Evolutionary conservation across 176 grass and related monocot species (phyloP), one percentile per base, ranked within the genome.

Genomic region (Chrysopogon serrulatus): DNA sequence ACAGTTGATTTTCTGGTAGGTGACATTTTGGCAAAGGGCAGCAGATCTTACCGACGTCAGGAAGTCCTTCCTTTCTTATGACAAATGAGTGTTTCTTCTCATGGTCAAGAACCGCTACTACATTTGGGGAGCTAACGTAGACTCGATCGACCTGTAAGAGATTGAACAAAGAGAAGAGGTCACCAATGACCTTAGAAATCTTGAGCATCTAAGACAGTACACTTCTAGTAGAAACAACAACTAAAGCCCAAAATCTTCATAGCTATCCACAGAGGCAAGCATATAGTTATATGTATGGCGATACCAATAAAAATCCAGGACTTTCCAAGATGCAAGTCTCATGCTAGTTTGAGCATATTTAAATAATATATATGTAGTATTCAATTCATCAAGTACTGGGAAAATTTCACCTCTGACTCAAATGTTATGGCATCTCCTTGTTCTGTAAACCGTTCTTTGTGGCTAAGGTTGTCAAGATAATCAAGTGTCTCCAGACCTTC

Each of bases 361-460:
- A 43, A 56, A 7, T 30, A 66, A 6, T 70, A 23, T 54, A 47
- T 30, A 1, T 35, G 24, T 23, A 42, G n/a, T 18, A 40, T 26
- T 62, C 54, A 62, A 23, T 6, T 11, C 14, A 42, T 15, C 27
- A 65, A 79, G 12, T 31, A 79, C 23, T 21, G 17, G 3, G 2
- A 18, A 80, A 74, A 45, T 11, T 84, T 79, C 72, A 98, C 92
- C 95, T 98, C 95, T 10, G 90, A 95, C 88, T 98, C 92, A 86
- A 98, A 98, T 47, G 95, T 98, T 81, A 98, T 90, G 16, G 95
- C 95, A 17, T 98, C 92, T 37, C 95, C 92, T 91, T 98, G 95
- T 61, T 98, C 95, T 10, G 90, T 98, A 62, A 91, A 94, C 0
- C 92, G 92, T 78, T 93, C 92, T 59, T 77, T 70, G 73, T 95